Conservation (phyloP, 441 rosid genomes). For the Eutrema salsugineum region DNA sequence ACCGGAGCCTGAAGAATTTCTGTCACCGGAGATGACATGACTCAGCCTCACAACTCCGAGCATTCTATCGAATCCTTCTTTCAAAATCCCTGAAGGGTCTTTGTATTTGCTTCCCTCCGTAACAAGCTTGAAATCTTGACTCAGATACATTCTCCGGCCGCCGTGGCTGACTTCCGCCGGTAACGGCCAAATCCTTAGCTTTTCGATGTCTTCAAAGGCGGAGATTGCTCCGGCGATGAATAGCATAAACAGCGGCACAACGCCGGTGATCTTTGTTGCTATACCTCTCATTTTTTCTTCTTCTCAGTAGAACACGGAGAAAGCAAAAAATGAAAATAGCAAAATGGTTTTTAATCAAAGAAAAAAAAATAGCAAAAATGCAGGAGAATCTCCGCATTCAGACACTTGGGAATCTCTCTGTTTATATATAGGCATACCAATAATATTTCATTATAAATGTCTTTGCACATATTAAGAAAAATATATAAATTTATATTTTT, state of each 20-base stretch:
- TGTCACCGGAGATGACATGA: conserved; percentile 41
- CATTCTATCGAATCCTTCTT: conserved; percentile 57
- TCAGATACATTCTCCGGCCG: conserved; percentile 29
- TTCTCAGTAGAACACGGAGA: neutral
- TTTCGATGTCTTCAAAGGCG: conserved; percentile 23
- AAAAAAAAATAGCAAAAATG: neutral
- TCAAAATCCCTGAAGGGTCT: conserved; percentile 44
- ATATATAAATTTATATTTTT: neutral
- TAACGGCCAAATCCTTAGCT: conserved; percentile 58
- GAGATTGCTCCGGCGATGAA: conserved; percentile 26
- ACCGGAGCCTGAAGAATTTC: conserved; percentile 33
- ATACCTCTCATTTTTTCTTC: conserved; percentile 18
- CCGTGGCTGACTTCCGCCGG: conserved; percentile 48
- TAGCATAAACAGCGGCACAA: conserved; percentile 19
- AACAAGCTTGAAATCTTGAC: conserved; percentile 37
- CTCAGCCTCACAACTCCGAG: conserved; percentile 32
- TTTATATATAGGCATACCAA: neutral
- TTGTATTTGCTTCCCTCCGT: conserved; percentile 34
- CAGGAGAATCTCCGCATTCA: conserved; percentile 6
- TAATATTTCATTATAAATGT: neutral
- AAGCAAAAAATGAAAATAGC: conserved; percentile 1
- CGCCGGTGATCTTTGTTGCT: conserved; percentile 15
- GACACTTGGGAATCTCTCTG: neutral
- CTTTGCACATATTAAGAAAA: neutral
- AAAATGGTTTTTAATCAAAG: neutral